A percentile compares a stretch with the other conserved stretches of the same genome.
Conservation (phyloP, 495 filamentous ascomycete species). For the Amniculicola lignicola region DNA sequence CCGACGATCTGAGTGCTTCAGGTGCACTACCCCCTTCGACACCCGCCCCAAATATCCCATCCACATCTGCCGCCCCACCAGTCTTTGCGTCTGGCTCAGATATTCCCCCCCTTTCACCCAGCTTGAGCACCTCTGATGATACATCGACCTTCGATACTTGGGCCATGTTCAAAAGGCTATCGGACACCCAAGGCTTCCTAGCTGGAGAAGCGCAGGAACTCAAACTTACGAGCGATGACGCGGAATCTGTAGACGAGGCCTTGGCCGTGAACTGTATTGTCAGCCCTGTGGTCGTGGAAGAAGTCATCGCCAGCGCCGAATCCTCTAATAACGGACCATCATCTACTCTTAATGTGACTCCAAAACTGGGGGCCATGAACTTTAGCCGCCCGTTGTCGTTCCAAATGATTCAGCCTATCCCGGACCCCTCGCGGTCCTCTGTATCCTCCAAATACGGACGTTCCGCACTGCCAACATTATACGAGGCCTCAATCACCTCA, state of each 20-base stretch:
- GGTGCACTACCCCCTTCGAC: background rate
- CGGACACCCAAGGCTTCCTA: slow-evolving; percentile 11
- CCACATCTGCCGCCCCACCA: background rate
- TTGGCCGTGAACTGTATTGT: too few species aligned
- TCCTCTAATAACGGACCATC: too few species aligned
- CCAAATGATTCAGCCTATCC: background rate
- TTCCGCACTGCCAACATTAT: slow-evolving; percentile 13
- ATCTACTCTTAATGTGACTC: background rate
- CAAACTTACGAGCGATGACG: slow-evolving; percentile 11
- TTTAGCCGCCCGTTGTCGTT: slow-evolving; percentile 22
- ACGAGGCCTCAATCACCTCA: slow-evolving; percentile 8
- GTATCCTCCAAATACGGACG: background rate
- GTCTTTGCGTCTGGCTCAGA: too few species aligned
- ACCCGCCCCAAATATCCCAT: background rate
- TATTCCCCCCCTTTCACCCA: too few species aligned
- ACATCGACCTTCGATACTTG: background rate
- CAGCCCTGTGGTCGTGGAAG: background rate
- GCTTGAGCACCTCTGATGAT: too few species aligned
- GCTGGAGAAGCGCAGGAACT: slow-evolving; percentile 30
- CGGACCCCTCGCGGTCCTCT: slow-evolving; percentile 1
- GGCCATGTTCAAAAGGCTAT: background rate
- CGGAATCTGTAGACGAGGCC: slow-evolving; percentile 1
- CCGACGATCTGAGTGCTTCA: slow-evolving; percentile 7
- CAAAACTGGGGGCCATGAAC: slow-evolving; percentile 2
- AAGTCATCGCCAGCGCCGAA: background rate